phyloP scores from a whole-genome alignment of 106 monocot species.

The Hemerocallis citrina region DNA sequence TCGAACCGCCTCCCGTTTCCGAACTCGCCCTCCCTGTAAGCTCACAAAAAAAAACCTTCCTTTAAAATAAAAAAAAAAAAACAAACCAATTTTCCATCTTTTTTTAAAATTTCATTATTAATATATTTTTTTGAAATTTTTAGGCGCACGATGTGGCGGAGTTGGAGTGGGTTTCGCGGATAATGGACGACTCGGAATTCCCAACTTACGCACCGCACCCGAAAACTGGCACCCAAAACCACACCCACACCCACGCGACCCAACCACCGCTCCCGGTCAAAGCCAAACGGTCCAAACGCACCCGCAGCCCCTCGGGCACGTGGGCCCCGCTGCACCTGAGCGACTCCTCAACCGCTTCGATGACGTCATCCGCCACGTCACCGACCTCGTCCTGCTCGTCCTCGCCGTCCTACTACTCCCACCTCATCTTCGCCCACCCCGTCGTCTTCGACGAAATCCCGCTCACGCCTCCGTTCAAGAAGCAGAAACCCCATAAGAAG shows the following conservation, averaged over 20 bases:
- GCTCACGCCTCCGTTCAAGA: no score
- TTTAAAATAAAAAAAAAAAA: no score
- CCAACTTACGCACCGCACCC: slow-evolving; percentile 9
- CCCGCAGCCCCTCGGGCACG: slow-evolving; percentile 28
- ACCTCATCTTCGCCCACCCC: slow-evolving; percentile 4
- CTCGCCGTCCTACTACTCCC: no score
- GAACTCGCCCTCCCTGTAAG: slow-evolving; percentile 46
- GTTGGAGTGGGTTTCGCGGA: slow-evolving; percentile 72
- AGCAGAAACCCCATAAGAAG: slow-evolving; percentile 9
- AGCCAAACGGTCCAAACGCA: slow-evolving; percentile 62
- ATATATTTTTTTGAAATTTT: neutral
- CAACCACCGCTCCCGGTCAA: slow-evolving; percentile 9
- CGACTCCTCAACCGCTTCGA: slow-evolving; percentile 11
- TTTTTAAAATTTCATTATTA: neutral
- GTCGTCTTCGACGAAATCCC: slow-evolving; percentile 6
- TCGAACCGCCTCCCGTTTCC: slow-evolving; percentile 14
- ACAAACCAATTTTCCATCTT: neutral
- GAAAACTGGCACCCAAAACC: neutral
- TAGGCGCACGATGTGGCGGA: slow-evolving; percentile 54
- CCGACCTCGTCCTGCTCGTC: slow-evolving; percentile 16
- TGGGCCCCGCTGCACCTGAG: neutral
- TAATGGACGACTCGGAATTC: slow-evolving; percentile 68
- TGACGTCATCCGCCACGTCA: slow-evolving; percentile 6
- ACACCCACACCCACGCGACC: slow-evolving; percentile 6
- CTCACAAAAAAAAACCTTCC: no score